Evolutionary conservation across 371 early-diverging fungal species (phyloP), one percentile per base, ranked within the genome.

Genomic region (Lichtheimia ramosa): DNA sequence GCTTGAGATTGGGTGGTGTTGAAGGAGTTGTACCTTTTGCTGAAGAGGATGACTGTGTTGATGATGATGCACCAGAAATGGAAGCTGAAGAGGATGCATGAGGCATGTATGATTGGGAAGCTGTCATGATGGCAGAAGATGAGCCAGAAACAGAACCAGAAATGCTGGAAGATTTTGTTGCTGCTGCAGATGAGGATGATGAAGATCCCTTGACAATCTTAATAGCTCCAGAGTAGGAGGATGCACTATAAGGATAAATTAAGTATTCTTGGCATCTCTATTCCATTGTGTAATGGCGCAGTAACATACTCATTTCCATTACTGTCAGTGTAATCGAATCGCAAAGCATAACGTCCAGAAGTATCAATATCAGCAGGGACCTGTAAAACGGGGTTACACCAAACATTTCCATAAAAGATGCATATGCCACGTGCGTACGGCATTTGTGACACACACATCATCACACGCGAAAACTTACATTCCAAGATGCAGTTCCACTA

Each of bases 381-480:
- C 46, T 46, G 46, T 46, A 46, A n/a, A 46, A 6, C 21, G 21
- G 46, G 46, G n/a, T 46, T 46, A 46, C 21, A 21, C 46, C 46
- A 46, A n/a, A 6, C 0, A 21, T n/a, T 18, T 5, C n/a, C 46
- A 46, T 46, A 18, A 21, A 46, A 18, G 46, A 18, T 21, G n/a
- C 21, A n/a, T 46, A 18, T 46, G 46, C 21, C 21, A 18, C 21
- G 18, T 46, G 46, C 46, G 18, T 46, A n/a, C 3, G 16, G 21
- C 21, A 46, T 46, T 46, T 46, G 46, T n/a, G 18, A 46, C 46
- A 34, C 34, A 6, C 34, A 34, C 2, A 34, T 2, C 7, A 34
- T 34, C 34, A 34, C 34, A 34, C 34, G 34, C 34, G 34, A 51
- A 23, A 51, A 54, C 54, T 54, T 48, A 63, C 63, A 51, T 51